Evolutionary conservation across 176 grass and related monocot species (phyloP), one percentile per base, ranked within the genome.

Genomic region (Pharus latifolius): DNA sequence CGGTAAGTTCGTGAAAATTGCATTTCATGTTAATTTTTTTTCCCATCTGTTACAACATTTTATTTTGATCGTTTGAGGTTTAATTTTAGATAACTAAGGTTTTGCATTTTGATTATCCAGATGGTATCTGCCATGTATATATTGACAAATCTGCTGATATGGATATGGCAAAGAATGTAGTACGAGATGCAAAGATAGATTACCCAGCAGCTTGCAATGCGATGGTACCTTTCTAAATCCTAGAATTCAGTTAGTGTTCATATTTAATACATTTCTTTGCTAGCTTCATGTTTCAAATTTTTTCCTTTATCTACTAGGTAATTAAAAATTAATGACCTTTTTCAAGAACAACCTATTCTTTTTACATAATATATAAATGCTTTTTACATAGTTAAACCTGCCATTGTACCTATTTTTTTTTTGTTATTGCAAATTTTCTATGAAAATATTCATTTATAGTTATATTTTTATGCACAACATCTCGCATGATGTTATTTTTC

Each of bases 121-220:
- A 99, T 86, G 90, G 96, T 50, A 91, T 99, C 64, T 99, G 96
- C 73, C 96, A 99, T 95, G 84, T 99, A 56, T 99, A 99, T 67
- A 85, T 99, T 54, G 96, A 99, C 67, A 99, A 94, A 86, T 99
- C 87, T 25, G 90, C 90, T 63, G 87, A 99, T 64, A 86, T 99
- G 82, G 78, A 88, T 52, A 99, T 99, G 90, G 96, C 96, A 76
- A 91, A 90, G 38, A 48, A 80, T 45, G 88, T 99, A 19, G 96
- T 99, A 67, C 63, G 94, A 76, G 96, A 91, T 42, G 90, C 96
- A 63, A 99, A 95, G 48, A 69, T 94, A 56, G 96, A 99, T 82
- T 99, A 99, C 86, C 96, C 96, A n/a, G 90, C 96, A 66, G 87
- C 96, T 0, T 99, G 96, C 29, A 99, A 99, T 91, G 84, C 90